These are phyloP conservation scores for Trifolium subterraneum DNA, from an alignment of 306 rosid genomes.

Conservation along the genomic window DNA sequence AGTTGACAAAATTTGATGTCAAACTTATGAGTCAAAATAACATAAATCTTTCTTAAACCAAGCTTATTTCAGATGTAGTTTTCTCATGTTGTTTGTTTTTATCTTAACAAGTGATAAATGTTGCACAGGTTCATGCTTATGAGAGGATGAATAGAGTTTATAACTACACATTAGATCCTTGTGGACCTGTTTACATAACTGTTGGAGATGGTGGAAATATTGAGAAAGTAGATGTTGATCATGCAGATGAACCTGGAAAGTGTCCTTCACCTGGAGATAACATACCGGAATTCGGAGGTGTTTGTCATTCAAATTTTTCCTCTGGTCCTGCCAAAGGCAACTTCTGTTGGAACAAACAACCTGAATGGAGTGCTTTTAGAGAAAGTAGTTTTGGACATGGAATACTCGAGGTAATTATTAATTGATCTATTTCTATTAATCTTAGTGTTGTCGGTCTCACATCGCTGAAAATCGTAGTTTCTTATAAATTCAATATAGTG, in stretches of 20 bases:
- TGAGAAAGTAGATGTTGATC: slow-evolving; percentile 85
- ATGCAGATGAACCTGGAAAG: slow-evolving; percentile 86
- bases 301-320: slow-evolving; percentile 77
- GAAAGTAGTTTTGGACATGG: slow-evolving; percentile 99
- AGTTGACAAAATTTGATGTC: too few species aligned
- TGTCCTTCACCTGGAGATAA: slow-evolving; percentile 85
- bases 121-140: slow-evolving; percentile 84
- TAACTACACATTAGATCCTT: slow-evolving; percentile 77
- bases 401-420: slow-evolving; percentile 71
- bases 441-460: background rate
- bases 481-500: too few species aligned
- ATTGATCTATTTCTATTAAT: too few species aligned
- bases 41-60: too few species aligned
- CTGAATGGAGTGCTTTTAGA: slow-evolving; percentile 94
- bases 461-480: background rate
- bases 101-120: background rate
- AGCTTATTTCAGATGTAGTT: too few species aligned
- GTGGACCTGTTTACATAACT: slow-evolving; percentile 84
- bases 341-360: slow-evolving; percentile 86
- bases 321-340: slow-evolving; percentile 81
- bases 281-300: slow-evolving; percentile 83
- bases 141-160: slow-evolving; percentile 90
- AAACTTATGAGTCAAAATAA: too few species aligned
- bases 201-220: slow-evolving; percentile 98
- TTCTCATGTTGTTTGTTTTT: too few species aligned